These are phyloP conservation scores for Russula virescens DNA, from an alignment of 768 basidiomycete genomes.

Conservation along the genomic window DNA sequence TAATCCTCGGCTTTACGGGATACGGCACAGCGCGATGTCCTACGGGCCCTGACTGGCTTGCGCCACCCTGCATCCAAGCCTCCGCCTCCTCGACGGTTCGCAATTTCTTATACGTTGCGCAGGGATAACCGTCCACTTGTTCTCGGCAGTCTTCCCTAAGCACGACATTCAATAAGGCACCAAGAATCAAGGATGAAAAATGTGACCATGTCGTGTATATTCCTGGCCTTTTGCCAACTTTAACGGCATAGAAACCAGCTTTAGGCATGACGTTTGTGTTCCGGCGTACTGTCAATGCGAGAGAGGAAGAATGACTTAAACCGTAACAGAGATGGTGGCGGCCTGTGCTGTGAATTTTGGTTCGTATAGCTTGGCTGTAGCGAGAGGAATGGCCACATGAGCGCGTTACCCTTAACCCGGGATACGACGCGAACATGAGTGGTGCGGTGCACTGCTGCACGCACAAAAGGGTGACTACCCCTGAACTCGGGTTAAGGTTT, in stretches of 20 bases:
- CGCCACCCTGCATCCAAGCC: conserved; percentile 39
- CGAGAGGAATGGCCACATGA: conserved; percentile 1
- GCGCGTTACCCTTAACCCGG: background rate
- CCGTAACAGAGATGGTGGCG: background rate
- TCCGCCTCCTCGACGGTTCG: conserved; percentile 49
- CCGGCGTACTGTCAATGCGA: background rate
- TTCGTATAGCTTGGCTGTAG: background rate
- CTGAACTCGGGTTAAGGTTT: background rate
- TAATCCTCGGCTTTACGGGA: background rate
- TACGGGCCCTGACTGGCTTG: background rate
- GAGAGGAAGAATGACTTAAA: background rate
- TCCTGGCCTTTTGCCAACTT: conserved; percentile 55
- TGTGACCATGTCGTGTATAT: conserved; percentile 67
- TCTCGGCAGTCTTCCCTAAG: conserved; percentile 66
- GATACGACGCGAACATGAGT: background rate
- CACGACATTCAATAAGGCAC: background rate
- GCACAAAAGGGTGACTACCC: background rate
- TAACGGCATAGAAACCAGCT: conserved; percentile 67
- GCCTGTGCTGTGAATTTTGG: background rate
- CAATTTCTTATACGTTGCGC: conserved; percentile 68
- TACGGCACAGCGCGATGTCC: background rate
- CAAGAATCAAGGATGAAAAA: background rate
- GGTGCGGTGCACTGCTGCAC: too few relatives aligned
- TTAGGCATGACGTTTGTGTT: conserved; percentile 11
- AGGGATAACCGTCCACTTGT: conserved; percentile 60